phyloP scores from a whole-genome alignment of 257 asterid species.

The Solanum habrochaites region DNA sequence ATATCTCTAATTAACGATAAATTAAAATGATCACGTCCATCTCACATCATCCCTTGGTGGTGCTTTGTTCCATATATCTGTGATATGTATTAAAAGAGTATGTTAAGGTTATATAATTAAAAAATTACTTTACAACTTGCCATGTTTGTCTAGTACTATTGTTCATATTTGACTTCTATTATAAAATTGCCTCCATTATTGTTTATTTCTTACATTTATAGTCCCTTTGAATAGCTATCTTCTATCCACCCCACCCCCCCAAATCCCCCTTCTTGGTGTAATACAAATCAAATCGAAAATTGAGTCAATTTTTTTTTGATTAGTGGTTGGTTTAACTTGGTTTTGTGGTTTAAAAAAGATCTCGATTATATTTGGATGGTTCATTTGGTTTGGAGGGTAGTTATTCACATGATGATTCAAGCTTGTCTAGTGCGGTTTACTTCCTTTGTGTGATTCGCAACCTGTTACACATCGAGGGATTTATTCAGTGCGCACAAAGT shows the following conservation, averaged over 20 bases:
- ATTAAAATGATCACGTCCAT: neutral
- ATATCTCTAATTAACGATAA: neutral
- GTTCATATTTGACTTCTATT: neutral
- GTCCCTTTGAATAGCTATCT: neutral
- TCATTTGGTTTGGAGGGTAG: too few relatives aligned
- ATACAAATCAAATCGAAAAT: too few relatives aligned
- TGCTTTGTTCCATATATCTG: neutral
- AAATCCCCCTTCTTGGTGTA: too few relatives aligned
- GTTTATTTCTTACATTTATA: neutral
- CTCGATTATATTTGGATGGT: too few relatives aligned
- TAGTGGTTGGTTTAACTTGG: too few relatives aligned
- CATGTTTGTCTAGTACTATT: neutral
- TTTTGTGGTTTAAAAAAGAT: accelerated
- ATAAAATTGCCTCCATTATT: neutral
- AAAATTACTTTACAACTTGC: neutral
- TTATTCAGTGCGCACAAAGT: too few relatives aligned
- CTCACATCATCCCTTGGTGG: neutral
- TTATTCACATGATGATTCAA: accelerated
- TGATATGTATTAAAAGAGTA: neutral
- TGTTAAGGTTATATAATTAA: neutral
- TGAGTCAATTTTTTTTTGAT: too few relatives aligned
- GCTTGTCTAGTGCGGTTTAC: too few relatives aligned
- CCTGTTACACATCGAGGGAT: accelerated
- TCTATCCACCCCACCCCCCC: accelerated
- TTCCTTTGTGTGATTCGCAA: accelerated